Evolutionary conservation across 1,284 basidiomycete species (phyloP).

Genomic region (Exobasidium rhododendri): DNA sequence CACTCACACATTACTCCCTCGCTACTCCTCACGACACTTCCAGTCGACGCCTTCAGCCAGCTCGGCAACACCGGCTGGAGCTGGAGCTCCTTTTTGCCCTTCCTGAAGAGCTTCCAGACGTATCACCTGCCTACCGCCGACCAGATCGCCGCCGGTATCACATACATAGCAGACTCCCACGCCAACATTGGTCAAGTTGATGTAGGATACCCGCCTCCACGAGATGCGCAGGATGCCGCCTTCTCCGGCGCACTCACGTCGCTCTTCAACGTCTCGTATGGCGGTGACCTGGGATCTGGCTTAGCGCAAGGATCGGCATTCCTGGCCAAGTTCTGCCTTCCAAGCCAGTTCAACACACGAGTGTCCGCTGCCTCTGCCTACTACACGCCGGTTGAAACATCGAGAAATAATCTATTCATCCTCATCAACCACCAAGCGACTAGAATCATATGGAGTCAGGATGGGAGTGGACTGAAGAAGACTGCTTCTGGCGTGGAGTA

Average conservation of each 20-base stretch:
- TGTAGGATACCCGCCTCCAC: conserved; percentile 54
- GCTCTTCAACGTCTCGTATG: background rate
- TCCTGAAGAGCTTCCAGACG: conserved; percentile 63
- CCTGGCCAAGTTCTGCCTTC: conserved; percentile 22
- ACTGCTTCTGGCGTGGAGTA: conserved; percentile 34
- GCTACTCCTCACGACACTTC: background rate
- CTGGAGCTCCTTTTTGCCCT: conserved; percentile 61
- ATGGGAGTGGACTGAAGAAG: conserved; percentile 2
- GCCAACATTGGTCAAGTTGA: conserved; percentile 62
- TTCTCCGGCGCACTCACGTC: background rate
- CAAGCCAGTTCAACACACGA: background rate
- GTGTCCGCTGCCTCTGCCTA: conserved; percentile 58
- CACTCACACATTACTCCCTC: background rate
- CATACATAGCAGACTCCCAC: conserved; percentile 58
- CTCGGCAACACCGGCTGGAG: conserved; percentile 62
- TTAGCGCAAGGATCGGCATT: conserved; percentile 61
- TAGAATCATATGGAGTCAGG: conserved; percentile 37
- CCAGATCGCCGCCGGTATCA: conserved; percentile 60
- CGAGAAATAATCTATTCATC: conserved; percentile 66
- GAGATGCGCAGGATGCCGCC: background rate
- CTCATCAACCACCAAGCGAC: conserved; percentile 55
- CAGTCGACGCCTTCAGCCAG: conserved; percentile 59
- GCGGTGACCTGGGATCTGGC: conserved; percentile 61
- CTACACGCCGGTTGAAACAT: conserved; percentile 53
- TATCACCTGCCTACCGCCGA: conserved; percentile 62